These are phyloP conservation scores for Gastrodia elata DNA, from an alignment of 106 monocot species.

Conservation along the genomic window DNA sequence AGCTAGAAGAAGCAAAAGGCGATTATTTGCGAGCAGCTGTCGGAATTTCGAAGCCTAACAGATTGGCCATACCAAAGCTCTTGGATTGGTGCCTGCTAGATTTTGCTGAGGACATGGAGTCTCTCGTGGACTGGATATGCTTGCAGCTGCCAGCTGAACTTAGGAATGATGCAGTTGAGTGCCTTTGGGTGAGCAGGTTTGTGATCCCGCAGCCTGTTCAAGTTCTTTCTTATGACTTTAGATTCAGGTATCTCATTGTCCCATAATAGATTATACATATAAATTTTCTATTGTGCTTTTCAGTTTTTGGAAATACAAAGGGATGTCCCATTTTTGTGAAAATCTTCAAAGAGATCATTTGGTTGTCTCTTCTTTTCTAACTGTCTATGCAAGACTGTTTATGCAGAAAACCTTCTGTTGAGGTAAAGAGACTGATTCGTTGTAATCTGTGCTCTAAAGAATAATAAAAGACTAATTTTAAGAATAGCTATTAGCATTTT, in stretches of 20 bases:
- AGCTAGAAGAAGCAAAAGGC: conserved; percentile 73
- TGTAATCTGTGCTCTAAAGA: no score
- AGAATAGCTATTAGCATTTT: no score
- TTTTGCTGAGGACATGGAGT: conserved; percentile 85
- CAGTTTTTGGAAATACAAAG: background rate
- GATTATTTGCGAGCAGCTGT: conserved; percentile 86
- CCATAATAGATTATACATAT: background rate
- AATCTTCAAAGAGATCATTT: background rate
- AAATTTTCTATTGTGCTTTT: background rate
- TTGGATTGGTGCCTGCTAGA: conserved; percentile 87
- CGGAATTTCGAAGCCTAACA: conserved; percentile 42
- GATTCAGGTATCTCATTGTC: conserved; percentile 22
- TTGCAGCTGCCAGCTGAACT: conserved; percentile 44
- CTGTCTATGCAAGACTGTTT: background rate
- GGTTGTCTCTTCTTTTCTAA: background rate
- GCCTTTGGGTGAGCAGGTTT: conserved; percentile 11
- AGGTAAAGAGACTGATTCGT: no score
- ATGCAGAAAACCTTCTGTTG: no score
- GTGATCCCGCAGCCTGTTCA: conserved; percentile 8
- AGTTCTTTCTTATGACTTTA: conserved; percentile 22
- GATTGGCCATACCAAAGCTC: conserved; percentile 76
- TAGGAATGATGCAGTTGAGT: conserved; percentile 48
- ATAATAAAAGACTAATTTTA: no score
- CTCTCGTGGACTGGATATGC: conserved; percentile 91
- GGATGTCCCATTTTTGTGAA: background rate